Conservation (phyloP, 371 early-diverging fungal genomes). For the Mucor velutinosus region DNA sequence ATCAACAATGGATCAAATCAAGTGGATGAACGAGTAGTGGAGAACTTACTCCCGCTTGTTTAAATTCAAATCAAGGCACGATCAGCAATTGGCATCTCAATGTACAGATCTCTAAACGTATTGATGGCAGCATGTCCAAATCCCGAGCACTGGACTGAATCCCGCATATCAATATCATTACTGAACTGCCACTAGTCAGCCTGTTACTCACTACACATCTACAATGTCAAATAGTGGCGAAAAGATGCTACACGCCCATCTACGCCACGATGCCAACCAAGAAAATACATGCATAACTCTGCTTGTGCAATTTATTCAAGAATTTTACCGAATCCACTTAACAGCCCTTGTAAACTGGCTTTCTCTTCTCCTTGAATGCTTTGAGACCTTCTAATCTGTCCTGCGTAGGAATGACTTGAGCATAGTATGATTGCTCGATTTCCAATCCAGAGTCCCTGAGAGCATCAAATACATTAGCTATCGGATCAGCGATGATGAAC, state of each 20-base stretch:
- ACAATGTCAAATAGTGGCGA: no score
- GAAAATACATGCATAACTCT: no score
- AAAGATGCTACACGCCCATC: no score
- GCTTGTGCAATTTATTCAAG: neutral
- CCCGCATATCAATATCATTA: neutral
- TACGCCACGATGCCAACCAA: no score
- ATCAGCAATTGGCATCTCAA: no score
- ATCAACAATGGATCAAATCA: no score
- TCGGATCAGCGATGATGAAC: neutral
- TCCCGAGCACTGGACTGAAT: neutral
- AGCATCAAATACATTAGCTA: neutral
- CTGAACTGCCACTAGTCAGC: no score
- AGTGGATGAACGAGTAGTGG: no score
- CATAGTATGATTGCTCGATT: constrained; percentile 95
- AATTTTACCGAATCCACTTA: constrained; percentile 32
- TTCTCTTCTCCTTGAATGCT: constrained; percentile 56
- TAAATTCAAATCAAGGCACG: neutral
- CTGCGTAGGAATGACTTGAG: constrained; percentile 91
- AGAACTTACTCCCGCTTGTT: neutral
- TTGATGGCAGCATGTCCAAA: neutral
- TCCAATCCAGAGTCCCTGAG: constrained; percentile 82
- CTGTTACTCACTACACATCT: no score
- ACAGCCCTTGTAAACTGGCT: constrained; percentile 77
- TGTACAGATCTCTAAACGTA: no score
- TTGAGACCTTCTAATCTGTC: constrained; percentile 89